phyloP scores from a whole-genome alignment of 768 basidiomycete genomes.

The Hericium rajendrae region DNA sequence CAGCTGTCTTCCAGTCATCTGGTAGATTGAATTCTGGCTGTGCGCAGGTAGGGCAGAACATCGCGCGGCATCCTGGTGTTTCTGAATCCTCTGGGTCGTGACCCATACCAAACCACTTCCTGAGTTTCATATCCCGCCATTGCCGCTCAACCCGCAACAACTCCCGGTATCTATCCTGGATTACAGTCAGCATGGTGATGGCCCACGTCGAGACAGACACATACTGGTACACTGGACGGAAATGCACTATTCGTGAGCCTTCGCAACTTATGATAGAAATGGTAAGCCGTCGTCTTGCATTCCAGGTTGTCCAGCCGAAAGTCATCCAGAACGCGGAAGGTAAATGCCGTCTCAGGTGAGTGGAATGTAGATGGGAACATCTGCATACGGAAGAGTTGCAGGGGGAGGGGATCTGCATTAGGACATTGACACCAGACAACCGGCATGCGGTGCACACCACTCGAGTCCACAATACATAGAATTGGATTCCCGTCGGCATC shows the following conservation, averaged over 20 bases:
- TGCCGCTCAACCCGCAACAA: no score
- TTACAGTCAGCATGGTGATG: no score
- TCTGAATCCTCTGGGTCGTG: no score
- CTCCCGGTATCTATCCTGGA: no score
- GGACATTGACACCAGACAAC: background rate
- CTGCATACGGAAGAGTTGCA: background rate
- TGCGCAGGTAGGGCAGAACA: no score
- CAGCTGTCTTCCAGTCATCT: no score
- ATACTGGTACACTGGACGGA: no score
- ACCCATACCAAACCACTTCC: no score
- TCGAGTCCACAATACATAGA: background rate
- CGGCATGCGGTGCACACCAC: background rate
- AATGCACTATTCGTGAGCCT: background rate
- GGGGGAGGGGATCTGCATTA: background rate
- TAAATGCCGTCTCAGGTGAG: background rate
- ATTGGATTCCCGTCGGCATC: background rate
- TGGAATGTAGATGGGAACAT: background rate
- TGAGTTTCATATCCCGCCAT: no score
- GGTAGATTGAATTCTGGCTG: no score
- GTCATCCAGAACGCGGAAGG: background rate
- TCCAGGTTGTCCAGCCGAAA: background rate
- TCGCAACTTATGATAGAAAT: background rate
- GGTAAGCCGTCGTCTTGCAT: background rate
- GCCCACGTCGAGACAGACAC: no score
- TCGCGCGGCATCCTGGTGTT: no score